phyloP scores from a whole-genome alignment of 2,329 filamentous ascomycete genomes.

The Penicillium sp. region DNA sequence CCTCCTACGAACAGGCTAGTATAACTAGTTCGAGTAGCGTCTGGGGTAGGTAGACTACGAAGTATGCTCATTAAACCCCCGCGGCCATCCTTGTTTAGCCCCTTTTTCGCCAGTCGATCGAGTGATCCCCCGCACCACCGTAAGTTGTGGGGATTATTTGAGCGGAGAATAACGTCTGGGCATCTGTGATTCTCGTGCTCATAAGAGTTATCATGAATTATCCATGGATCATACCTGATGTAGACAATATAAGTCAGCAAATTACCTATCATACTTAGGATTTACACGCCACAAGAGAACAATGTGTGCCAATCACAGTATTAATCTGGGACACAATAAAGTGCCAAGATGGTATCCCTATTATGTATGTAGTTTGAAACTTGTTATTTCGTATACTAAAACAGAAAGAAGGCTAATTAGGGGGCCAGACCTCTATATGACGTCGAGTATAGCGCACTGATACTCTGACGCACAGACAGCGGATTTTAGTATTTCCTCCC shows the following conservation, averaged over 20 bases:
- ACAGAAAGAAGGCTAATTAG: conserved; percentile 13
- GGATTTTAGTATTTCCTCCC: not conserved
- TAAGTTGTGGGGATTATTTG: not conserved
- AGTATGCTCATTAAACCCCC: not conserved
- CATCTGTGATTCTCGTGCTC: not conserved
- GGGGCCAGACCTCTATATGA: conserved; percentile 18
- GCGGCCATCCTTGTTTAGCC: not conserved
- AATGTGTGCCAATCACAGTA: not conserved
- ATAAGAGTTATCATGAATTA: not conserved
- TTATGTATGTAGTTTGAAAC: not conserved
- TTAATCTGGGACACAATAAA: not conserved
- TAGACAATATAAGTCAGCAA: not conserved
- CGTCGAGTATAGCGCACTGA: conserved; percentile 18
- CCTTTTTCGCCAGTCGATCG: not conserved
- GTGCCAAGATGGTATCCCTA: not conserved
- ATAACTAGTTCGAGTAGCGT: not conserved
- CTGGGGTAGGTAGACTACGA: not conserved
- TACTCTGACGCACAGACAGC: conserved; percentile 1
- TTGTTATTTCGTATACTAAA: not conserved
- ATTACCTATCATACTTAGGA: not conserved
- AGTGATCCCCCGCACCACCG: not conserved
- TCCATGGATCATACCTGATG: not conserved
- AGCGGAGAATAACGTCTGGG: not conserved
- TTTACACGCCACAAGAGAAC: not conserved
- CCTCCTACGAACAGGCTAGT: not conserved